A percentile compares a stretch with the other conserved stretches of the same genome.
phyloP scores from a whole-genome alignment of 345 rosid species.

The Populus tremula region DNA sequence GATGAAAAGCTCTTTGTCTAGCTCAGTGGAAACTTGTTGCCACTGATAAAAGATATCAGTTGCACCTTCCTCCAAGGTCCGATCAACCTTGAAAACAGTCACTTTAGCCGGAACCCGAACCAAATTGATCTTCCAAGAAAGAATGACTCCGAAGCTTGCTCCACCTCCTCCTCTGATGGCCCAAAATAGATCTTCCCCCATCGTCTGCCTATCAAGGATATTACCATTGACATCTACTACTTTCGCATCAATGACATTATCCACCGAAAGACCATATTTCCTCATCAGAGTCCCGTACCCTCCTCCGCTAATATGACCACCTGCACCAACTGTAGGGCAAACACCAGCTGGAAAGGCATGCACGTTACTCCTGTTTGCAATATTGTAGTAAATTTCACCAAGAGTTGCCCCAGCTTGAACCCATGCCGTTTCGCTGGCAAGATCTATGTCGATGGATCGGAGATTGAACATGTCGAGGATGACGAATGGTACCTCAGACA shows the following conservation, averaged over 20 bases:
- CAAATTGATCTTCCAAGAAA: slow-evolving; percentile 8
- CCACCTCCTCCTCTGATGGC: slow-evolving; percentile 15
- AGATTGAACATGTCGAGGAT: slow-evolving; percentile 10
- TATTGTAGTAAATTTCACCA: slow-evolving; percentile 12
- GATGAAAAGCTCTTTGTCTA: slow-evolving; percentile 13
- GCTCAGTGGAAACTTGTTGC: slow-evolving; percentile 7
- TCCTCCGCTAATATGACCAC: slow-evolving; percentile 15
- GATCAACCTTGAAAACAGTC: slow-evolving; percentile 1
- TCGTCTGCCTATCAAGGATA: neutral
- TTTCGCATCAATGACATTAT: neutral
- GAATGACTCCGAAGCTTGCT: slow-evolving; percentile 1
- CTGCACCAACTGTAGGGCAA: neutral
- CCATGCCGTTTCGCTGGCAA: neutral
- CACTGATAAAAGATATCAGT: slow-evolving; percentile 9
- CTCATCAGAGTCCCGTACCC: slow-evolving; percentile 11
- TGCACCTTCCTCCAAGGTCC: slow-evolving; percentile 3
- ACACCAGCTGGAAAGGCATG: slow-evolving; percentile 15
- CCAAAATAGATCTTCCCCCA: slow-evolving; percentile 16
- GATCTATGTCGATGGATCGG: neutral
- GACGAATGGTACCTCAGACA: neutral
- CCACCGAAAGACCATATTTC: slow-evolving; percentile 2
- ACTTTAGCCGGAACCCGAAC: neutral
- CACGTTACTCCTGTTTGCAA: neutral
- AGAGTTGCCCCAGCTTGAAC: slow-evolving; percentile 6
- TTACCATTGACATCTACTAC: slow-evolving; percentile 5